Percentiles rank a stretch among this genome's conserved stretches.
Evolutionary conservation across 2,329 filamentous ascomycete species (phyloP).

Genomic region (Aureobasidium sp.): DNA sequence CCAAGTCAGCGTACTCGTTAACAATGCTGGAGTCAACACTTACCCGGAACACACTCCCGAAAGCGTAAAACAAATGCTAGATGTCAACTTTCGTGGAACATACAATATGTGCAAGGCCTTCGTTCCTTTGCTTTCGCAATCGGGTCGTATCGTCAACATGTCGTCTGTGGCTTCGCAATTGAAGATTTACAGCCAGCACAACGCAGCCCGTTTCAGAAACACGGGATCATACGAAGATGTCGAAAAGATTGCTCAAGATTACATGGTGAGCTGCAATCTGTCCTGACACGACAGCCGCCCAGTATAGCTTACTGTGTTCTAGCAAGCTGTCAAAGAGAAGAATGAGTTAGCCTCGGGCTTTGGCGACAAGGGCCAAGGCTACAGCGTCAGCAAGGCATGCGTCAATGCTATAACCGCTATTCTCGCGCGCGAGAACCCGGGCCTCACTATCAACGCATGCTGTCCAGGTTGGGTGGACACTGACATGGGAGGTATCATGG

Average conservation of each 20-base stretch:
- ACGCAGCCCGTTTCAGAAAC: slow-evolving; percentile 24
- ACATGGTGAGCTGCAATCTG: slow-evolving; percentile 19
- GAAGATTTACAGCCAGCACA: slow-evolving; percentile 25
- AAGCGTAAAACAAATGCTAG: slow-evolving; percentile 27
- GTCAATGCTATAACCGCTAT: slow-evolving; percentile 29
- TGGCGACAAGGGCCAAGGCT: slow-evolving; percentile 24
- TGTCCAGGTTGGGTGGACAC: slow-evolving; percentile 34
- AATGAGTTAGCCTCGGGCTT: slow-evolving; percentile 26
- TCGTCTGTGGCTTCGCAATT: slow-evolving; percentile 28
- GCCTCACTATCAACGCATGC: slow-evolving; percentile 30
- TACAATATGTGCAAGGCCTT: slow-evolving; percentile 31
- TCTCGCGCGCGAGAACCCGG: slow-evolving; percentile 26
- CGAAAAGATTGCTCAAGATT: slow-evolving; percentile 27
- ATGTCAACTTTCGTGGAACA: slow-evolving; percentile 32
- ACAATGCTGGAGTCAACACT: slow-evolving; percentile 32
- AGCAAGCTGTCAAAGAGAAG: slow-evolving; percentile 20
- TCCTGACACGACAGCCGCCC: neutral
- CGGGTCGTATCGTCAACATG: slow-evolving; percentile 32
- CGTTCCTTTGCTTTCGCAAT: slow-evolving; percentile 24
- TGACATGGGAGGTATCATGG: slow-evolving; percentile 30
- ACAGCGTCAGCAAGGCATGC: slow-evolving; percentile 31
- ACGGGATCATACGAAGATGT: slow-evolving; percentile 23
- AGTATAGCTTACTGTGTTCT: neutral
- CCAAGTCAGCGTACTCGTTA: slow-evolving; percentile 30
- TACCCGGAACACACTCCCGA: slow-evolving; percentile 24